Evolutionary conservation across 345 rosid species (phyloP), one percentile per base, ranked within the genome.

Genomic region (Lumnitzera littorea): DNA sequence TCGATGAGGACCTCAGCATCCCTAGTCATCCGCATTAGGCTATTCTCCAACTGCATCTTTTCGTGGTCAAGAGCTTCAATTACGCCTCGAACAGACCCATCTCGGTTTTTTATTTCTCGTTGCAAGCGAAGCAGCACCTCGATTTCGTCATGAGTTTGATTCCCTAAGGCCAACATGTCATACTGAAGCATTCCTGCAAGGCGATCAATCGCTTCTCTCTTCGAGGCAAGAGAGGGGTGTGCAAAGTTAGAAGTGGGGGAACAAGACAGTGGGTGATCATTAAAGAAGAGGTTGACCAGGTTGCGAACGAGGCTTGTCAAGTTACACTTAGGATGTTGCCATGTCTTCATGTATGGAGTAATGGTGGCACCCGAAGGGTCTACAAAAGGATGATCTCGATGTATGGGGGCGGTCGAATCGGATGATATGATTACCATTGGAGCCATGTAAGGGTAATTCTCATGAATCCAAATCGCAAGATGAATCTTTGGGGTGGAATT

Each of bases 381-480:
- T 6, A 87, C 83, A 57, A 87, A 87, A n/a, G 90, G 85, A 53
- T 90, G 91, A 63, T 67, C 62, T 9, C 49, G 66, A 49, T 70
- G 86, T 1, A 36, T 36, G 9, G 43, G 43, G 43, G 43, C 1
- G 43, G 10, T 36, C 43, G 43, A 36, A 36, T 36, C 43, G 43
- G 62, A 83, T 67, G 0, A 75, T 74, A 7, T 51, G 12, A 81
- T 78, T 13, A 84, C 85, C 3, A 85, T 57, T 55, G 91, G 95
- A 29, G 86, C 78, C 36, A 57, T 67, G 13, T 47, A 59, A 20
- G 97, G 97, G 62, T 90, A 87, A 62, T 74, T 69, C 53, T 90
- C 84, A 17, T 82, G 88, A 48, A 90, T 50, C 95, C 95, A 87
- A 36, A 90, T 76, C 59, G 78, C 80, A 59, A 90, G 48, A 17